Evolutionary conservation across 371 early-diverging fungal genomes (phyloP).

Genomic region (Mycotypha africana): DNA sequence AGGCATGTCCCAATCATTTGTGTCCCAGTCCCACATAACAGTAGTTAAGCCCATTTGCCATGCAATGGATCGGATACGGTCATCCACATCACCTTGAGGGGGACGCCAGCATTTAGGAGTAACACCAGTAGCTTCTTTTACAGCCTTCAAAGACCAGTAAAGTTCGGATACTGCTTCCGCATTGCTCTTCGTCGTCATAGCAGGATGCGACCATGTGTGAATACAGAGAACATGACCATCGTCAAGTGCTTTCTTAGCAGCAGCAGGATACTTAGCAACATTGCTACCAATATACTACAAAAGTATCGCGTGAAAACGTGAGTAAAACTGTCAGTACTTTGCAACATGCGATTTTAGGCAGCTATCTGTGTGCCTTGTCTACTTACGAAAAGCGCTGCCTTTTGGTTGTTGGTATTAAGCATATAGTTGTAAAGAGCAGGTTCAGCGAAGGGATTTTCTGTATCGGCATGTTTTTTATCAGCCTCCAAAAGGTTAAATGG

Average conservation of each 20-base stretch:
- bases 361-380: too few species aligned
- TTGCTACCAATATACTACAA: constrained; percentile 21
- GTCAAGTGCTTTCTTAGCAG: constrained; percentile 20
- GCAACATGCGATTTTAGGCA: too few species aligned
- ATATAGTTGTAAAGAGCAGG: constrained; percentile 37
- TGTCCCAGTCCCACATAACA: constrained; percentile 29
- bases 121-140: constrained; percentile 49
- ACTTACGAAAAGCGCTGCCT: constrained; percentile 31
- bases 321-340: too few species aligned
- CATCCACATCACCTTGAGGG: constrained; percentile 51
- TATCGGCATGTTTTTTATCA: constrained; percentile 1
- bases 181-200: constrained; percentile 47
- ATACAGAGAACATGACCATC: constrained; percentile 27
- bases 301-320: too few species aligned
- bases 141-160: constrained; percentile 44
- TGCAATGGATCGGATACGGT: constrained; percentile 44
- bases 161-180: constrained; percentile 53
- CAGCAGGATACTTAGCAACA: constrained; percentile 19
- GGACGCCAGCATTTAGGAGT: constrained; percentile 55
- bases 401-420: constrained; percentile 15
- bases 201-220: constrained; percentile 56
- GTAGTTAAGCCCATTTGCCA: constrained; percentile 48
- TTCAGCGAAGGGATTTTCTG: constrained; percentile 27
- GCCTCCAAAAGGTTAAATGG: constrained; percentile 16
- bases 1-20: constrained; percentile 34